phyloP scores from a whole-genome alignment of 129 eudicot species.

The Flaveria robusta region DNA sequence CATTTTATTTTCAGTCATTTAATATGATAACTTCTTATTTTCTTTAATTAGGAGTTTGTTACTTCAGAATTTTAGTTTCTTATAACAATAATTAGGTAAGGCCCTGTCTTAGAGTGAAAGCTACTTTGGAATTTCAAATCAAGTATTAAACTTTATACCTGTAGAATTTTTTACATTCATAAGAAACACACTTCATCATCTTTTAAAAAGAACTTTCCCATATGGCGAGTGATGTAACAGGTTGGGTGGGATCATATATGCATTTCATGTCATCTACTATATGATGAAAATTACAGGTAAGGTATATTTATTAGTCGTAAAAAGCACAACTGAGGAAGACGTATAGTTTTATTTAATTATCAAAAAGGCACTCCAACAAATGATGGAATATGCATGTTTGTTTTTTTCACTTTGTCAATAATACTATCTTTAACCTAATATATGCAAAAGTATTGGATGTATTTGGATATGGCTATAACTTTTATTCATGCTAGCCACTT shows the following conservation, averaged over 20 bases:
- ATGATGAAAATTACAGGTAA: neutral
- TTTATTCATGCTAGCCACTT: neutral
- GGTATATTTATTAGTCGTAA: neutral
- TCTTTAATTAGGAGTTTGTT: constrained; percentile 6
- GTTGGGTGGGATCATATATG: neutral
- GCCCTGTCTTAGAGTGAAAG: constrained; percentile 6
- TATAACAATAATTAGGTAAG: constrained; percentile 2
- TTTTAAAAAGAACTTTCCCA: neutral
- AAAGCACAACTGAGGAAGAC: neutral
- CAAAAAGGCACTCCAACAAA: neutral
- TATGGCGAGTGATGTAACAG: neutral
- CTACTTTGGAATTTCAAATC: constrained; percentile 3
- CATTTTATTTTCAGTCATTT: neutral
- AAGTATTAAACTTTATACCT: neutral
- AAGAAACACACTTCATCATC: neutral
- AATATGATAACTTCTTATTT: neutral
- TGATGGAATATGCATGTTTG: neutral
- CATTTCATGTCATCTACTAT: neutral
- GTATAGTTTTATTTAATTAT: neutral
- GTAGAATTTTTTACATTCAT: neutral
- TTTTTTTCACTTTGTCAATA: neutral
- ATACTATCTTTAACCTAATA: neutral
- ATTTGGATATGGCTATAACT: neutral
- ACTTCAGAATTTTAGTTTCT: neutral
- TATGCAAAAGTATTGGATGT: neutral